Evolutionary conservation across 306 rosid genomes (phyloP).

Genomic region (Cotoneaster glaucophyllus): DNA sequence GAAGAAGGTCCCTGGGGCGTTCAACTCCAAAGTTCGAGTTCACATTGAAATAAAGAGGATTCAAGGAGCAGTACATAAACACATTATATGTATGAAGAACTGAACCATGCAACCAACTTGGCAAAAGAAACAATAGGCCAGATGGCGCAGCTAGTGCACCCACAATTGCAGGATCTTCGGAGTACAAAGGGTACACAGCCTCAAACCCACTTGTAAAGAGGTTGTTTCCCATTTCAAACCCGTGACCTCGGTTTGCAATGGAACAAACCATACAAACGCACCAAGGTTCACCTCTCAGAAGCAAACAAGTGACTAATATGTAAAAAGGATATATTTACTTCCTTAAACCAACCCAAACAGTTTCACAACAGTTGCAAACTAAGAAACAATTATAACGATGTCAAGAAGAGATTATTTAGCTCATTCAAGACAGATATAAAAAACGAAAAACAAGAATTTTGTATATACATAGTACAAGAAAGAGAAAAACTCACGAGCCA

Average conservation of each 20-base stretch:
- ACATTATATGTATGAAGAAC: neutral
- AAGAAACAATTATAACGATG: neutral
- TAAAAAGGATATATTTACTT: neutral
- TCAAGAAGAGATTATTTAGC: neutral
- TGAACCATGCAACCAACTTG: neutral
- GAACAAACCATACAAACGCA: neutral
- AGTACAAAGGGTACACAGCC: neutral
- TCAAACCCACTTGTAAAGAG: neutral
- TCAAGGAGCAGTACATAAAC: neutral
- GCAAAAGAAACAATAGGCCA: neutral
- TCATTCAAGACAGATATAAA: neutral
- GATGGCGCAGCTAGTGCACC: neutral
- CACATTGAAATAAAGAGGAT: neutral
- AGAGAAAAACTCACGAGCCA: slow-evolving; percentile 51
- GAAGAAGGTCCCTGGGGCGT: neutral
- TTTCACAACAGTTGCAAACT: neutral
- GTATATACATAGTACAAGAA: neutral
- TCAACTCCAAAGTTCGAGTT: neutral
- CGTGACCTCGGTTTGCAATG: neutral
- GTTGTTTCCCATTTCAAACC: neutral
- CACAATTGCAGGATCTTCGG: neutral
- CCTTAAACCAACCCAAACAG: neutral
- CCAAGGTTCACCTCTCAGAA: neutral
- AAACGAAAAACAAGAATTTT: neutral
- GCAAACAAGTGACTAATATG: neutral